Percentiles rank a stretch among this genome's conserved stretches.
Conservation (phyloP, 805 yeast species). For the Spathaspora hagerdaliae region DNA sequence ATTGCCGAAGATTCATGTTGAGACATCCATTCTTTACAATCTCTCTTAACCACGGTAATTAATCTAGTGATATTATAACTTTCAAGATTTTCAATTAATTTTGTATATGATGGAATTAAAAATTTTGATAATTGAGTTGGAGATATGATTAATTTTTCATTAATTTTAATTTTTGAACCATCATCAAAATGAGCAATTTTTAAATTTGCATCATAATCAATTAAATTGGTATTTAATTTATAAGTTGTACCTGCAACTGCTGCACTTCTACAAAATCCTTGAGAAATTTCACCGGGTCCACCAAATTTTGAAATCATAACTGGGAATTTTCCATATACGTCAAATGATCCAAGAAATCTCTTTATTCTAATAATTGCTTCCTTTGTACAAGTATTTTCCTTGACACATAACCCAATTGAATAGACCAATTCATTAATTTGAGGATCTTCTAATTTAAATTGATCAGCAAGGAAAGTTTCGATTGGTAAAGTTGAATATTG, state of each 20-base stretch:
- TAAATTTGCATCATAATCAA: slow-evolving; percentile 59
- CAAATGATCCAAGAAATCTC: slow-evolving; percentile 79
- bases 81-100: slow-evolving; percentile 40
- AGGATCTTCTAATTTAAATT: slow-evolving; percentile 66
- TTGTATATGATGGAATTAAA: slow-evolving; percentile 36
- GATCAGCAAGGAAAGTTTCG: slow-evolving; percentile 51
- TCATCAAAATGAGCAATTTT: slow-evolving; percentile 72
- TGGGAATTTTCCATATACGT: slow-evolving; percentile 93
- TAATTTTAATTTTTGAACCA: slow-evolving; percentile 68
- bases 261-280: slow-evolving; percentile 95
- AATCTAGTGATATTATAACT: slow-evolving; percentile 63
- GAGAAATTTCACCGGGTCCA: slow-evolving; percentile 92
- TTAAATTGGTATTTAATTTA: slow-evolving; percentile 67
- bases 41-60: slow-evolving; percentile 77
- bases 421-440: slow-evolving; percentile 82
- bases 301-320: slow-evolving; percentile 90
- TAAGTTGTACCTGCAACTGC: slow-evolving; percentile 98
- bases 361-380: slow-evolving; percentile 78
- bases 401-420: slow-evolving; percentile 77
- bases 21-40: slow-evolving; percentile 88
- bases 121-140: slow-evolving; percentile 58
- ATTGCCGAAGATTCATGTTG: slow-evolving; percentile 81
- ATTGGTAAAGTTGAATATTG: slow-evolving; percentile 56
- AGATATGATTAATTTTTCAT: slow-evolving; percentile 74
- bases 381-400: slow-evolving; percentile 57